These are phyloP conservation scores for Saturnispora besseyi DNA, from an alignment of 805 yeast genomes.

Conservation along the genomic window DNA sequence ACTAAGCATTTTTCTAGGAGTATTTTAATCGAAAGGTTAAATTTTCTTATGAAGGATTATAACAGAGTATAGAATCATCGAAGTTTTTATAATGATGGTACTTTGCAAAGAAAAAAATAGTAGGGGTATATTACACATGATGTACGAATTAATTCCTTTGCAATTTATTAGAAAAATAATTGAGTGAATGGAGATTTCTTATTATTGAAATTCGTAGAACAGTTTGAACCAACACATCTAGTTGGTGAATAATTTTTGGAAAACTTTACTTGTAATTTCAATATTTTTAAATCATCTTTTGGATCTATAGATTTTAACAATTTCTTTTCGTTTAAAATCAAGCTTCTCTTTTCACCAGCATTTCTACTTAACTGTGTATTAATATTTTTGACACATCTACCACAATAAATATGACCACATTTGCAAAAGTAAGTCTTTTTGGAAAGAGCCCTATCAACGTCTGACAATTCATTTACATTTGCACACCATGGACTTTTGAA, in stretches of 20 bases:
- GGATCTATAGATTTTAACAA: constrained; percentile 8
- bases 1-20: too few relatives aligned
- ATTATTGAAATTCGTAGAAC: constrained; percentile 36
- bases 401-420: constrained; percentile 86
- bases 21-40: too few relatives aligned
- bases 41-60: too few relatives aligned
- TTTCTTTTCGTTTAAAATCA: constrained; percentile 16
- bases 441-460: constrained; percentile 50
- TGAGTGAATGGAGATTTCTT: constrained; percentile 45
- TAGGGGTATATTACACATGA: not conserved
- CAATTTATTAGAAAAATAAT: constrained; percentile 26
- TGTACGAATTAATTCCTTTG: not conserved
- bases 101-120: too few relatives aligned
- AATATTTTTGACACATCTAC: constrained; percentile 69
- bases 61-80: too few relatives aligned
- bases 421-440: constrained; percentile 53
- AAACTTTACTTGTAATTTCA: constrained; percentile 30
- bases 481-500: constrained; percentile 61
- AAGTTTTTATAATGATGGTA: too few relatives aligned
- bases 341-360: constrained; percentile 12
- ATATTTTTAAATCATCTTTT: constrained; percentile 21
- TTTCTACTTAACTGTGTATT: constrained; percentile 22
- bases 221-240: constrained; percentile 46
- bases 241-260: constrained; percentile 40
- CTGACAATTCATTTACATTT: constrained; percentile 33